These are phyloP conservation scores for Fusarium haematococcum DNA, from an alignment of 2,329 filamentous ascomycete genomes.

Conservation along the genomic window DNA sequence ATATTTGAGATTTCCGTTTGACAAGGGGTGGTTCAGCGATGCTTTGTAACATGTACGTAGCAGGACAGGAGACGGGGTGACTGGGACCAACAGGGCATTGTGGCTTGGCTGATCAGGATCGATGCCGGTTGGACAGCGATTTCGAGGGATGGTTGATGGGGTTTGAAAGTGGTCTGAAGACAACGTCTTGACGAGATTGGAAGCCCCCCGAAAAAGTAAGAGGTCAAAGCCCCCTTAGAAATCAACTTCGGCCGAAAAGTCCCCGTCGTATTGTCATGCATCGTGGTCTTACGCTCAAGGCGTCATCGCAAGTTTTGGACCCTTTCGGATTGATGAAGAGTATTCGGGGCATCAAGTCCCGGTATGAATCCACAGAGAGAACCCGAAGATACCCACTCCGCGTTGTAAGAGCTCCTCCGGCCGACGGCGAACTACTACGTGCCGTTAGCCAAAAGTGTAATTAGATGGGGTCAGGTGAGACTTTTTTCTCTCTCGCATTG, in stretches of 20 bases:
- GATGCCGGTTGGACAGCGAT: constrained; percentile 18
- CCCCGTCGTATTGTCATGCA: neutral
- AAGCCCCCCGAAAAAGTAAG: constrained; percentile 1
- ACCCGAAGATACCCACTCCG: constrained; percentile 32
- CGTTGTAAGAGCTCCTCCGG: constrained; percentile 24
- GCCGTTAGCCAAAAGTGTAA: constrained; percentile 17
- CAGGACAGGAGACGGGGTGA: neutral
- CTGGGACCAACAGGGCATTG: neutral
- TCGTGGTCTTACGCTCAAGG: neutral
- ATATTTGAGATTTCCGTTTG: constrained; percentile 30
- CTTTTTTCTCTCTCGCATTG: neutral
- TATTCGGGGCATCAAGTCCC: constrained; percentile 21
- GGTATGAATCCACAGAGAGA: constrained; percentile 14
- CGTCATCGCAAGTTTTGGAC: neutral
- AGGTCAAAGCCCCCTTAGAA: constrained; percentile 12
- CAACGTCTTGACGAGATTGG: constrained; percentile 12
- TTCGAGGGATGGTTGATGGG: neutral
- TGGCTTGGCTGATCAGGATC: constrained; percentile 2
- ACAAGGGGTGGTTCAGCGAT: constrained; percentile 1
- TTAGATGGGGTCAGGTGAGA: constrained; percentile 7
- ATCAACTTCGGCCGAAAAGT: neutral
- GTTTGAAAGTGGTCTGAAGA: constrained; percentile 15
- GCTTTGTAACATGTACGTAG: constrained; percentile 1
- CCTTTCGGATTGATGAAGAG: neutral
- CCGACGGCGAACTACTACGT: constrained; percentile 22